Evolutionary conservation across 202 grass and related monocot species (phyloP).

Genomic region (Setaria viridis): DNA sequence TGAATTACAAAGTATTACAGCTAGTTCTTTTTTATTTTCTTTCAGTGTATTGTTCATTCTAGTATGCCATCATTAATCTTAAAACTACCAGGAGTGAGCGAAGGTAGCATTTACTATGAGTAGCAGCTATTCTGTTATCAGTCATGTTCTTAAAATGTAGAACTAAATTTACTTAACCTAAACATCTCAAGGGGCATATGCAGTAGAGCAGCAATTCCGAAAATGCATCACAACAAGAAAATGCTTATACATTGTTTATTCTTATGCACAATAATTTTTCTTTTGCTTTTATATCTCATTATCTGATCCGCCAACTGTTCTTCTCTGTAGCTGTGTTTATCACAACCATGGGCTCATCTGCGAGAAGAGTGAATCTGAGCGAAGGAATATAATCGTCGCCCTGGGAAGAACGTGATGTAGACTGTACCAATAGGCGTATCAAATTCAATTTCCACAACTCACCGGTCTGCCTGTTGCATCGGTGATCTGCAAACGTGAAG

Average conservation of each 20-base stretch:
- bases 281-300: neutral
- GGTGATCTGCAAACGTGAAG: slow-evolving; percentile 14
- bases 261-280: neutral
- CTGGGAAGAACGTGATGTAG: slow-evolving; percentile 10
- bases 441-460: slow-evolving; percentile 30
- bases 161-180: neutral
- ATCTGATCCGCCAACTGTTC: neutral
- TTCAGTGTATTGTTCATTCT: slow-evolving; percentile 19
- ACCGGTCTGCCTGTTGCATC: neutral
- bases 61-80: neutral
- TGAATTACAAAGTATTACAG: neutral
- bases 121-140: neutral
- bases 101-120: neutral
- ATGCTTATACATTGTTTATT: neutral
- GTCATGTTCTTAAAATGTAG: neutral
- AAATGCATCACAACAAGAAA: neutral
- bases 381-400: slow-evolving; percentile 8
- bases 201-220: slow-evolving; percentile 2
- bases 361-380: neutral
- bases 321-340: slow-evolving; percentile 22
- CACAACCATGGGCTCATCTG: neutral
- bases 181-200: neutral
- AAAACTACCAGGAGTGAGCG: neutral
- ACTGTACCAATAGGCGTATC: slow-evolving; percentile 21
- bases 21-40: neutral